phyloP scores from a whole-genome alignment of 371 early-diverging fungal genomes.

The Mucor sp. region DNA sequence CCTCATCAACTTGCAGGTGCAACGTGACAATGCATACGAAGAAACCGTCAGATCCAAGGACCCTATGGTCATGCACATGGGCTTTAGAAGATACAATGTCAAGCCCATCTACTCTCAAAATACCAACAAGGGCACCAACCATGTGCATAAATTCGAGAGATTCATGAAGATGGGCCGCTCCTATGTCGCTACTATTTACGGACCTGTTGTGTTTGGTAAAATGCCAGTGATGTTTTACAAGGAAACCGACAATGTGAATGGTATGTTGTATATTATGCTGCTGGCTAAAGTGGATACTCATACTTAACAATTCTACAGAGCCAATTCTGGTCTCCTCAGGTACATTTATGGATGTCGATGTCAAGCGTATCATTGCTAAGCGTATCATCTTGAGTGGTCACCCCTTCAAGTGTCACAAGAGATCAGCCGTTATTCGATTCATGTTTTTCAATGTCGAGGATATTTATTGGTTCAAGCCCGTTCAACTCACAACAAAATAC shows the following conservation, averaged over 20 bases:
- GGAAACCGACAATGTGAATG: slow-evolving; percentile 62
- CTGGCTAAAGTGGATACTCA: background rate
- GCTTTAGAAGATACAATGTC: slow-evolving; percentile 86
- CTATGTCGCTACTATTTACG: slow-evolving; percentile 83
- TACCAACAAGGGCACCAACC: slow-evolving; percentile 78
- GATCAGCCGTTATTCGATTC: slow-evolving; percentile 90
- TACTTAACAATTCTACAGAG: slow-evolving; percentile 16
- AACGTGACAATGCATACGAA: slow-evolving; percentile 71
- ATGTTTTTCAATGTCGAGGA: slow-evolving; percentile 96
- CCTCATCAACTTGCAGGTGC: slow-evolving; percentile 77
- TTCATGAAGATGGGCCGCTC: slow-evolving; percentile 77
- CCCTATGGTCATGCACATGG: slow-evolving; percentile 81
- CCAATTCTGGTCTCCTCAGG: slow-evolving; percentile 84
- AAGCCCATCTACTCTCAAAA: slow-evolving; percentile 89
- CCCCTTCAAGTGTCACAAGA: slow-evolving; percentile 92
- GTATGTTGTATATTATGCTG: slow-evolving; percentile 18
- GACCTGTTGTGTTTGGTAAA: slow-evolving; percentile 86
- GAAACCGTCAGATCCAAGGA: slow-evolving; percentile 83
- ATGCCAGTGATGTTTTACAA: slow-evolving; percentile 78
- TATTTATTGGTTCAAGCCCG: slow-evolving; percentile 92
- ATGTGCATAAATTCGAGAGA: slow-evolving; percentile 95
- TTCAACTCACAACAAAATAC: slow-evolving; percentile 87
- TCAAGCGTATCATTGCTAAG: slow-evolving; percentile 90
- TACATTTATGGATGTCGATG: slow-evolving; percentile 72
- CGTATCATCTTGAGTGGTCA: slow-evolving; percentile 93